phyloP scores from a whole-genome alignment of 23 red algal species.

The Agarophyton chilense region DNA sequence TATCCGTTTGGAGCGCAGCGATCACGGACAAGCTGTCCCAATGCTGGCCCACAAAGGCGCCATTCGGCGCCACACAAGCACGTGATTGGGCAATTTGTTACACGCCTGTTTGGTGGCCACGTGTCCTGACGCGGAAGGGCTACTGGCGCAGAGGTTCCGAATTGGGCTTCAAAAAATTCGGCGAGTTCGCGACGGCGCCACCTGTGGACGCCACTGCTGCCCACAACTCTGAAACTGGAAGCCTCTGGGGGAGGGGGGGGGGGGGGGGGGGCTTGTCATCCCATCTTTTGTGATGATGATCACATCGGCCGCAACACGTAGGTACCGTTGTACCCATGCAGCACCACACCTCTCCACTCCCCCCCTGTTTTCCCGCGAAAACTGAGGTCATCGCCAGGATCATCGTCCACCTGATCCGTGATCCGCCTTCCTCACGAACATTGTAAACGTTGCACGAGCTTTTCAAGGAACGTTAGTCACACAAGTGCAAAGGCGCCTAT shows the following conservation, averaged over 20 bases:
- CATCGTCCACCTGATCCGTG: no score
- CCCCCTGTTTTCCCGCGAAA: slow-evolving; percentile 20
- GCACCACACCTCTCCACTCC: no score
- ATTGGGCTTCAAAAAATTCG: no score
- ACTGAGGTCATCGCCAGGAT: no score
- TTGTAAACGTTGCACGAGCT: not conserved
- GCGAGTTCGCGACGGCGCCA: not conserved
- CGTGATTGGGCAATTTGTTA: not conserved
- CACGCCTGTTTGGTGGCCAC: not conserved
- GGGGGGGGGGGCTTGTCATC: no score
- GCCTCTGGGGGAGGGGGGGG: not conserved
- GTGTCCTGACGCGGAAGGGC: not conserved
- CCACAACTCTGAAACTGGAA: not conserved
- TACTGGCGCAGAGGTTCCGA: not conserved
- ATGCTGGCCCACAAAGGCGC: not conserved
- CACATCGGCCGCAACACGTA: no score
- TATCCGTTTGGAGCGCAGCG: slow-evolving; percentile 17
- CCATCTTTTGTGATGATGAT: no score
- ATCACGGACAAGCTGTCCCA: slow-evolving; percentile 41
- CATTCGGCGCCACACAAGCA: not conserved
- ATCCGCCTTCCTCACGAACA: not conserved
- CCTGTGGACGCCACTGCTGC: no score
- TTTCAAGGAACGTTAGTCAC: no score
- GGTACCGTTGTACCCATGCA: no score
- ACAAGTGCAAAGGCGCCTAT: not conserved